These are phyloP conservation scores for Orbilia quercus DNA, from an alignment of 2,329 filamentous ascomycete genomes.

Conservation along the genomic window DNA sequence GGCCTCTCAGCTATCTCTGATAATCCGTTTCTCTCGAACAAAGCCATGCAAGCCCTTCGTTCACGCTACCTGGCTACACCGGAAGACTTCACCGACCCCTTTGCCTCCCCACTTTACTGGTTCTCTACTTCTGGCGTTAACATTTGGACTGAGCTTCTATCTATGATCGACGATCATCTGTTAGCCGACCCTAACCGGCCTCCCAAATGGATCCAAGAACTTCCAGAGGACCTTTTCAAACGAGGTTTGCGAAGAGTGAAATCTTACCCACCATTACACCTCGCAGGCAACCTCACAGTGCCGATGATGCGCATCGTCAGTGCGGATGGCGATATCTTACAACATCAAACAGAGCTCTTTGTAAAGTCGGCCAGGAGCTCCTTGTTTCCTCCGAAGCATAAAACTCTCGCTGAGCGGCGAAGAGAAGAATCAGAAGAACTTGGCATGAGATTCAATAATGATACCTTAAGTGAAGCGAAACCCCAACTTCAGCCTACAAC, in stretches of 20 bases:
- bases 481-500: no score
- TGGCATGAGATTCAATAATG: conserved; percentile 16
- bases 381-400: conserved; percentile 18
- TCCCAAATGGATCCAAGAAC: conserved; percentile 23
- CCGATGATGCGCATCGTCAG: conserved; percentile 41
- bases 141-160: conserved; percentile 42
- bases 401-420: conserved; percentile 15
- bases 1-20: conserved; percentile 21
- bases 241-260: conserved; percentile 20
- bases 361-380: conserved; percentile 32
- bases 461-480: neutral
- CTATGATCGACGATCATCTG: conserved; percentile 16
- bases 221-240: conserved; percentile 26
- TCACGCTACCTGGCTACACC: conserved; percentile 26
- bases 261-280: conserved; percentile 33
- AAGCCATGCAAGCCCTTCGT: conserved; percentile 26
- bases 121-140: conserved; percentile 44
- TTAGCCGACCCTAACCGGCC: conserved; percentile 35
- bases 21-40: conserved; percentile 47
- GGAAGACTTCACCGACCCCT: conserved; percentile 52
- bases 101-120: conserved; percentile 48
- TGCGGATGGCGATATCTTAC: conserved; percentile 43
- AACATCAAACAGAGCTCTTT: conserved; percentile 26
- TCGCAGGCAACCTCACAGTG: conserved; percentile 28
- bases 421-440: conserved; percentile 30